These are phyloP conservation scores for Phytophthora fragariaefolia DNA, from an alignment of 352 stramenopile genomes.

Conservation along the genomic window DNA sequence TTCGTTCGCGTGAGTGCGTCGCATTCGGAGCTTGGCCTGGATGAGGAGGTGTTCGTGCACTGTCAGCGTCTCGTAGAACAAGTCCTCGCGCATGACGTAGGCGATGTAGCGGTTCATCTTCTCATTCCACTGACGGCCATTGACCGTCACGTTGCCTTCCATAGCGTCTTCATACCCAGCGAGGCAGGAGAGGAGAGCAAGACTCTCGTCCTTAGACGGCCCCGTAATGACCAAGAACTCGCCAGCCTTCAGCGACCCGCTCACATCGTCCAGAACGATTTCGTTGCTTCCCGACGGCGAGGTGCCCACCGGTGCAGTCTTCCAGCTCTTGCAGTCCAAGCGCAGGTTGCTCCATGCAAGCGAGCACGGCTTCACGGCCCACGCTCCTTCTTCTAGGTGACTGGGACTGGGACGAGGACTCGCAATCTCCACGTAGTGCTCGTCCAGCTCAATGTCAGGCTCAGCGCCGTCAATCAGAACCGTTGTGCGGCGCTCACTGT, in stretches of 20 bases:
- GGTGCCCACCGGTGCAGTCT: background rate
- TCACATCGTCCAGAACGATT: slow-evolving; percentile 52
- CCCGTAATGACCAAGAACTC: slow-evolving; percentile 73
- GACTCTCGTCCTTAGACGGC: slow-evolving; percentile 77
- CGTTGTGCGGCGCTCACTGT: slow-evolving; percentile 43
- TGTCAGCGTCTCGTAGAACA: slow-evolving; percentile 88
- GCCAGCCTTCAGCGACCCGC: slow-evolving; percentile 44
- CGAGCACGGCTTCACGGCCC: slow-evolving; percentile 28
- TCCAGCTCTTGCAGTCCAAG: slow-evolving; percentile 25
- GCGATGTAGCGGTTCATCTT: slow-evolving; percentile 39
- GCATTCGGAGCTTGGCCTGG: slow-evolving; percentile 84
- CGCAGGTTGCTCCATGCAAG: slow-evolving; percentile 40
- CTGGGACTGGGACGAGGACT: slow-evolving; percentile 25
- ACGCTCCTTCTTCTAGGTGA: slow-evolving; percentile 6
- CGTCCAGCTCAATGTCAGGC: slow-evolving; percentile 34
- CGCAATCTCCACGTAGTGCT: slow-evolving; percentile 32
- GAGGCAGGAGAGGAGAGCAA: slow-evolving; percentile 93
- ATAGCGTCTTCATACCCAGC: slow-evolving; percentile 86
- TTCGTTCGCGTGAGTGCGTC: slow-evolving; percentile 34
- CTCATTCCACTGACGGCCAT: slow-evolving; percentile 58
- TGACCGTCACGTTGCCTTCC: slow-evolving; percentile 69
- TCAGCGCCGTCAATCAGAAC: slow-evolving; percentile 39
- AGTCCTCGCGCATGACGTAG: slow-evolving; percentile 90
- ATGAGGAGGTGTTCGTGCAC: slow-evolving; percentile 91
- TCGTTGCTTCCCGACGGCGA: slow-evolving; percentile 6